These are phyloP conservation scores for Rubia peregrina DNA, from an alignment of 305 asterid species.

Conservation along the genomic window DNA sequence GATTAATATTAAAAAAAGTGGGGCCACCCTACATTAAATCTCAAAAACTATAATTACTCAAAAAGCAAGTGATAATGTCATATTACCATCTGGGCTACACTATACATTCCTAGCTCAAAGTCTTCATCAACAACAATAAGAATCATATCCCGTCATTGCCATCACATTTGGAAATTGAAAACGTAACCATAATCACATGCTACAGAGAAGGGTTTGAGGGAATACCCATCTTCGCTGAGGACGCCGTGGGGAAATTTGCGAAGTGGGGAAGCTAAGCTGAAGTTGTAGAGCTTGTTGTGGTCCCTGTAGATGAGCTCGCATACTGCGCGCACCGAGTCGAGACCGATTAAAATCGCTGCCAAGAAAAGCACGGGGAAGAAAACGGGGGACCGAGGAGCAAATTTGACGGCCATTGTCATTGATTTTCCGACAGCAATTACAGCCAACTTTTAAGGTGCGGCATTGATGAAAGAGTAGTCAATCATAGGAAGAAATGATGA, in stretches of 20 bases:
- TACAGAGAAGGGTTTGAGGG: background rate
- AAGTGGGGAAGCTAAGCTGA: constrained; percentile 57
- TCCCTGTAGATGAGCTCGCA: constrained; percentile 66
- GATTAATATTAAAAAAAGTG: background rate
- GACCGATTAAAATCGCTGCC: constrained; percentile 35
- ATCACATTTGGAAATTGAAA: background rate
- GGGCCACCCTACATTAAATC: background rate
- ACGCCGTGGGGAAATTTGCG: constrained; percentile 69
- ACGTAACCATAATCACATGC: background rate
- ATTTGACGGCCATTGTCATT: constrained; percentile 32
- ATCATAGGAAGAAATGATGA: constrained; percentile 9
- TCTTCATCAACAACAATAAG: background rate
- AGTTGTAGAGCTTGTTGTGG: constrained; percentile 54
- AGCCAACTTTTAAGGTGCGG: background rate
- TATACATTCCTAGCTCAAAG: background rate
- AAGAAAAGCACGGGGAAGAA: constrained; percentile 17
- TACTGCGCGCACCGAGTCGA: constrained; percentile 34
- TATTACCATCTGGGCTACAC: background rate
- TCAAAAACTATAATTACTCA: constrained; percentile 1
- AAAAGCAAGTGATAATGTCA: background rate
- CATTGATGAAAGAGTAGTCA: constrained; percentile 8
- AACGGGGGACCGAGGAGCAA: constrained; percentile 21
- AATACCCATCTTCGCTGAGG: constrained; percentile 95
- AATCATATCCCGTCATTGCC: background rate
- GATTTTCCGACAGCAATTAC: constrained; percentile 26